Percentiles rank a stretch among this genome's conserved stretches.
These are phyloP conservation scores for Pseudopediastrum boryanum DNA, from an alignment of 139 green algal genomes.

Conservation along the genomic window DNA sequence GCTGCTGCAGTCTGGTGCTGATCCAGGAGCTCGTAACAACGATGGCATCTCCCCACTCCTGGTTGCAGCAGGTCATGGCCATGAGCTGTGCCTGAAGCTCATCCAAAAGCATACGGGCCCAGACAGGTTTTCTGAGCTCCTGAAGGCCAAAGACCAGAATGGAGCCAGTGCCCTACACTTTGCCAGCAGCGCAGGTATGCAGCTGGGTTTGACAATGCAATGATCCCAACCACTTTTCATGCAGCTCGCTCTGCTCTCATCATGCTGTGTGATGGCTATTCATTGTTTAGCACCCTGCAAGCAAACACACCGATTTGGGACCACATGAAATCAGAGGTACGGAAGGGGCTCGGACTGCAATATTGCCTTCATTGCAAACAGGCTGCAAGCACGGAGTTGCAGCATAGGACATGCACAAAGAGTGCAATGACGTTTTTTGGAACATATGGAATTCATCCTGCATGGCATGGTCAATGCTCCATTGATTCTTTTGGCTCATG, in stretches of 20 bases:
- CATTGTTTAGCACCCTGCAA: not conserved
- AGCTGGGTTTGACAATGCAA: no score
- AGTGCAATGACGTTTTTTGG: not conserved
- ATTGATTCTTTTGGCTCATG: not conserved
- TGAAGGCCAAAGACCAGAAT: slow-evolving; percentile 4
- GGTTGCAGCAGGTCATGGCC: slow-evolving; percentile 26
- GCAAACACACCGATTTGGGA: not conserved
- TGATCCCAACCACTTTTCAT: no score
- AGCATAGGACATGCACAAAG: not conserved
- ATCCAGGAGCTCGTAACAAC: not conserved
- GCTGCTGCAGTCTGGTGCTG: slow-evolving; percentile 19
- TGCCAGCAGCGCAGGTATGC: slow-evolving; percentile 17
- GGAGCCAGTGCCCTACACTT: slow-evolving; percentile 24
- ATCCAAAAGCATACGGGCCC: not conserved
- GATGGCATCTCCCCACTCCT: slow-evolving; percentile 23
- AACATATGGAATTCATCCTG: not conserved
- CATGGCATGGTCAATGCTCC: not conserved
- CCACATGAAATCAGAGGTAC: not conserved
- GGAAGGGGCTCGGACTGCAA: not conserved
- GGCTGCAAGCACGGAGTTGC: not conserved
- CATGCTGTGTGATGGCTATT: not conserved
- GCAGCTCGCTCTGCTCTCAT: not conserved
- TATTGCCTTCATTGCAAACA: not conserved
- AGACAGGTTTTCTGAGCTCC: not conserved
- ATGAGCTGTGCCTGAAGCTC: slow-evolving; percentile 15